Evolutionary conservation across 768 basidiomycete species (phyloP), one percentile per base, ranked within the genome.

Genomic region (Sarcodon aspratus): DNA sequence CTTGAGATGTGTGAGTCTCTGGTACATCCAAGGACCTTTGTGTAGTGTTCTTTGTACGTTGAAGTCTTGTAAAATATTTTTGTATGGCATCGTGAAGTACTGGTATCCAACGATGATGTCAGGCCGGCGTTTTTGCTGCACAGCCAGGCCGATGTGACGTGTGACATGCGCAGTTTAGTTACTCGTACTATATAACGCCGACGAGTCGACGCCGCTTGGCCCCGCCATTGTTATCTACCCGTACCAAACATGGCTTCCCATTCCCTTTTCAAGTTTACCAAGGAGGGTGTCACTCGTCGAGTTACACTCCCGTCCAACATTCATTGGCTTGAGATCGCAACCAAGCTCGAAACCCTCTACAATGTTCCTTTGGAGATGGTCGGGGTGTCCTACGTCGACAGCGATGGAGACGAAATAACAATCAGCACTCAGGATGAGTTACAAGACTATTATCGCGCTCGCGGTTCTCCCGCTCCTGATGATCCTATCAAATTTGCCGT

Each of bases 371-470:
- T 63, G 48, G 73, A 75, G 50, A 71, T 72, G 46, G 66, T 88
- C 46, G 84, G 71, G 2, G 79, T 85, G 33, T 79, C 81, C 33
- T 90, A 91, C 61, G 51, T 80, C 45, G 88, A 91, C 61, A 60
- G 61, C 33, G 86, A 90, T 57, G 73, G 76, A 36, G 88, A 90
- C 58, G 77, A 82, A 51, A 78, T 91, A 52, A 89, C 86, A 9
- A 69, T 89, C 49, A 85, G 77, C 63, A 78, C 86, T 3, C 71
- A 86, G 48, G 80, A 80, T 33, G 88, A 91, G 61, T 74, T 90
- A n/a, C 72, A 74, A 48, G 85, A 89, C 50, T 85, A 74, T 59
- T 88, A 83, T 59, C 57, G 59, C 31, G 66, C 50, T 48, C 63
- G 54, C 53, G 35, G 51, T 15, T 51, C 17, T 49, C 34, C 57